Evolutionary conservation across 768 basidiomycete species (phyloP), one percentile per base, ranked within the genome.

Genomic region (Termitomyces sp.): DNA sequence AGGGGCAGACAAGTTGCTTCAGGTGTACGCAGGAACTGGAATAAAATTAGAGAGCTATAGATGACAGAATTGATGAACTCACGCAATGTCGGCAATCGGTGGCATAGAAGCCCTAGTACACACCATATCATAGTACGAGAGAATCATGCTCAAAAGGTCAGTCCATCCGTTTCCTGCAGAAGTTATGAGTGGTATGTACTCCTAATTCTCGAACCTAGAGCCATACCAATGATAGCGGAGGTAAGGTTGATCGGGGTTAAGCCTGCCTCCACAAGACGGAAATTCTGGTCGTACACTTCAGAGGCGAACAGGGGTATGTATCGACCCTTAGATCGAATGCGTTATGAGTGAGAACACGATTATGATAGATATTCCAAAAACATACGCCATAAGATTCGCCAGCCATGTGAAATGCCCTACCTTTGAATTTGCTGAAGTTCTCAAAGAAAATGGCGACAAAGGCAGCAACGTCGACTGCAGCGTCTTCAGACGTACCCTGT

Each of bases 321-420:
- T 11, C 84, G 80, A 5, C 87, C 86, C 86, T 87, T 51, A 21
- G 26, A 19, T 15, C 11, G 15, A 35, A 11, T 7, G 10, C 9
- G 3, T 14, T 11, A 28, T 17, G 17, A 28, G 12, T 33, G 35
- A 37, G 19, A 11, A 47, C 7, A 5, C 3, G 6, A 21, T 9
- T 11, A 21, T 5, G 35, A 31, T 30, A 31, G 23, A 23, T 26
- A 17, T 3, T 28, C 7, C 11, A 7, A 1, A 1, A 26, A 45
- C 82, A 56, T 59, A 88, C 89, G 1, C 81, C 89, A 60, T 91
- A 92, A 0, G 87, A 91, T 69, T 92, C 90, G 12, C 90, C 84
- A 1, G 82, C 73, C 74, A 87, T 77, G 58, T 87, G 84, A 68
- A 86, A 84, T 2, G 73, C 66, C 3, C 87, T 72, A 2, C 85